Percentiles rank a stretch among this genome's conserved stretches.
Evolutionary conservation across 768 basidiomycete genomes (phyloP).

Genomic region (Rhodotorula diobovata): DNA sequence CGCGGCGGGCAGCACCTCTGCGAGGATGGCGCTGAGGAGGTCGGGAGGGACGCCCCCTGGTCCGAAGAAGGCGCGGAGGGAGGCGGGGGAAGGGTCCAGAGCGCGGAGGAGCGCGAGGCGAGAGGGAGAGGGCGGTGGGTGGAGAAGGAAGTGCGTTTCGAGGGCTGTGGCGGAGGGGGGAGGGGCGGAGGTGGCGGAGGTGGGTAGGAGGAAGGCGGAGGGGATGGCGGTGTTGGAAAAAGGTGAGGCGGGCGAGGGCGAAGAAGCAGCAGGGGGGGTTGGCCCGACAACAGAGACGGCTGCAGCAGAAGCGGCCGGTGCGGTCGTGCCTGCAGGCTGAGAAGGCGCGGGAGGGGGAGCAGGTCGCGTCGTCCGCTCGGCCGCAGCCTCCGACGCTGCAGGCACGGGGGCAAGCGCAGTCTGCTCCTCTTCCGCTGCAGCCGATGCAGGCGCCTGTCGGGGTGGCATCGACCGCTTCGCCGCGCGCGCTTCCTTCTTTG

Average conservation of each 20-base stretch:
- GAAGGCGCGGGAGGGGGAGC: background rate
- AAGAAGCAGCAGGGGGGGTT: no score
- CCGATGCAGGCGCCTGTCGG: background rate
- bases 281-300: no score
- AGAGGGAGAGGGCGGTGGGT: background rate
- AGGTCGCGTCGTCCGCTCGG: background rate
- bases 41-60: constrained; percentile 13
- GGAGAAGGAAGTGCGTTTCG: constrained; percentile 14
- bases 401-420: background rate
- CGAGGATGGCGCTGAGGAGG: constrained; percentile 9
- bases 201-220: background rate
- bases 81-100: background rate
- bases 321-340: background rate
- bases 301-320: background rate
- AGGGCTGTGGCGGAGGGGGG: background rate
- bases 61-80: background rate
- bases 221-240: background rate
- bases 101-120: constrained; percentile 8
- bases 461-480: background rate
- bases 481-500: constrained; percentile 10
- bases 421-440: background rate
- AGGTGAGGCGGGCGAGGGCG: background rate
- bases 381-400: background rate
- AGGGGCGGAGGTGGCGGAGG: background rate
- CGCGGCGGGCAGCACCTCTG: background rate